Evolutionary conservation across 176 grass and related monocot genomes (phyloP), one percentile per base, ranked within the genome.

Genomic region (Poa annua): DNA sequence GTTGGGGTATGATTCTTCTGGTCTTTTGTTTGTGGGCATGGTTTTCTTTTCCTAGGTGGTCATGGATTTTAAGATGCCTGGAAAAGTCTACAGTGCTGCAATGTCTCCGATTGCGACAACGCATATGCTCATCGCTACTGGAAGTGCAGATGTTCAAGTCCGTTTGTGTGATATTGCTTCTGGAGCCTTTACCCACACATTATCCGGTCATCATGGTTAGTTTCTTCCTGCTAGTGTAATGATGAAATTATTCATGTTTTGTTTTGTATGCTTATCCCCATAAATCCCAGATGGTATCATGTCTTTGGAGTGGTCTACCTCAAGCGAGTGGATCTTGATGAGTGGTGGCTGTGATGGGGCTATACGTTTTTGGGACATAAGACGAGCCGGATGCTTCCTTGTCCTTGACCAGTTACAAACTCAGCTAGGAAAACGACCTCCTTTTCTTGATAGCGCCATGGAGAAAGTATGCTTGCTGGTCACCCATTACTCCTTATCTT

Each of bases 51-150:
- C 44, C 10, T 75, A 98, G 93, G 89, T 92, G 8, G 87, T 92
- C 69, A 95, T 98, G 89, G 96, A 98, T 82, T 98, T 95, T 69
- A 98, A 95, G 85, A 93, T 98, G 96, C 92, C 96, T 17, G 96
- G 87, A 74, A 98, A 98, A 76, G 92, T 98, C 21, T 95, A 90
- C 35, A 79, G 87, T 0, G 81, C 85, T 11, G 88, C 87, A 29
- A 95, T 98, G 92, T 98, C 96, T 84, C 79, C 85, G 22, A 53
- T 95, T 59, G 88, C 96, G 8, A 95, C 93, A 55, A 64, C 91
- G 2, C 96, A 98, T 75, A 91, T 94, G 79, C 92, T 98, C 39
- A 93, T 98, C 38, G 96, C 92, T 52, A 85, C 89, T 32, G 96
- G 88, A 74, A 98, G 86, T 19, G 88, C 92, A 39, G 96, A 98